Conservation (phyloP, 139 green algal genomes). For the Yamagishiella unicocca region DNA sequence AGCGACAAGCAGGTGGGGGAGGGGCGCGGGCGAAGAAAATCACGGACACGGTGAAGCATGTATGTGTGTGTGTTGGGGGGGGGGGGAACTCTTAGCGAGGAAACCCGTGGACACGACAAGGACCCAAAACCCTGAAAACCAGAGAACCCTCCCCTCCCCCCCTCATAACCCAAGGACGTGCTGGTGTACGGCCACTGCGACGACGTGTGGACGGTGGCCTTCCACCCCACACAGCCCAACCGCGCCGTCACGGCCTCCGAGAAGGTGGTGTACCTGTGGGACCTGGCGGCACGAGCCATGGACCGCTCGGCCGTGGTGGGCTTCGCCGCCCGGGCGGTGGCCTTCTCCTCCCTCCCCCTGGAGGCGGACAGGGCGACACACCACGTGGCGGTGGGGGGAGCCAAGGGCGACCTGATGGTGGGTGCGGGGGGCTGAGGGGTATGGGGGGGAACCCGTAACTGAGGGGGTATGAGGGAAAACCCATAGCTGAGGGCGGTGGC, state of each 20-base stretch:
- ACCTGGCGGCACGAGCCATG: constrained; percentile 56
- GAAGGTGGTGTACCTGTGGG: constrained; percentile 68
- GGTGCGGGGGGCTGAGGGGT: neutral
- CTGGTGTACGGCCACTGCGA: constrained; percentile 74
- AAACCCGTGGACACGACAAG: too few relatives aligned
- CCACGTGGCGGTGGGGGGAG: constrained; percentile 73
- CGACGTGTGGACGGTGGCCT: constrained; percentile 71
- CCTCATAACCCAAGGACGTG: constrained; percentile 56
- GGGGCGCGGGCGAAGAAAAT: too few relatives aligned
- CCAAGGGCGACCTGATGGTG: constrained; percentile 73
- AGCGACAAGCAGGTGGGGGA: too few relatives aligned
- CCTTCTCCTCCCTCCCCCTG: constrained; percentile 58
- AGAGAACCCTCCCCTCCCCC: too few relatives aligned
- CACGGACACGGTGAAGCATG: too few relatives aligned
- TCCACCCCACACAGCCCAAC: constrained; percentile 63
- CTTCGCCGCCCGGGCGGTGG: constrained; percentile 59
- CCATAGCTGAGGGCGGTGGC: neutral
- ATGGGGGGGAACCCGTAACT: neutral
- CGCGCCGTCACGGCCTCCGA: constrained; percentile 71
- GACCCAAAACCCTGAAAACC: too few relatives aligned
- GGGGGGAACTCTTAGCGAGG: too few relatives aligned
- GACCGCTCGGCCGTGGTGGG: constrained; percentile 58
- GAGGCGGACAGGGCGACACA: constrained; percentile 35
- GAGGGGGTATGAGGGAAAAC: neutral
- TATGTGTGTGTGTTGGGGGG: too few relatives aligned